Percentiles rank a stretch among this genome's conserved stretches.
phyloP scores from a whole-genome alignment of 768 basidiomycete genomes.

The Ramaria sp. region DNA sequence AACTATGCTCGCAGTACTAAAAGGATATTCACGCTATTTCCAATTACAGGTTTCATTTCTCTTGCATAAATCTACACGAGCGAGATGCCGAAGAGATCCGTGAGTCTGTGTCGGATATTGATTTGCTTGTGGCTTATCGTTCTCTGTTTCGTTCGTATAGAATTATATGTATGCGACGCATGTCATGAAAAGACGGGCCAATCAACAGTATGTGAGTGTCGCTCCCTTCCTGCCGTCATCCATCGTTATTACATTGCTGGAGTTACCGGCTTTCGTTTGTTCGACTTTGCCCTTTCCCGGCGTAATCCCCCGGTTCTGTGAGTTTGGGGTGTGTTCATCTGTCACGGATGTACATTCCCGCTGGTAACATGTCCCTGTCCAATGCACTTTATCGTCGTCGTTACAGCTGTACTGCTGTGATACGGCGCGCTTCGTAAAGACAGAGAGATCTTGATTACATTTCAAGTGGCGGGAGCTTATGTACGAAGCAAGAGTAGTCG shows the following conservation, averaged over 20 bases:
- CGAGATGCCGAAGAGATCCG: conserved; percentile 68
- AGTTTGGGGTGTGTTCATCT: not conserved
- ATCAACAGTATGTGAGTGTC: conserved; percentile 63
- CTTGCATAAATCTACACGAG: conserved; percentile 55
- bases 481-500: not conserved
- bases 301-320: not conserved
- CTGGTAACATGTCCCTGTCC: not conserved
- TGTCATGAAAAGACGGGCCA: conserved; percentile 54
- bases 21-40: not conserved
- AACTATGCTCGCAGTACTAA: not conserved
- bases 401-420: not conserved
- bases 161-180: conserved; percentile 43
- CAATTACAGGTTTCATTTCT: conserved; percentile 67
- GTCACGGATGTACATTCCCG: not conserved
- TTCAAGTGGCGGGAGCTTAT: not conserved
- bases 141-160: conserved; percentile 23
- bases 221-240: not conserved
- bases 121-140: conserved; percentile 13
- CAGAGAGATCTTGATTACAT: not conserved
- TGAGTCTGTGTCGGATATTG: conserved; percentile 30
- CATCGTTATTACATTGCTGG: not conserved
- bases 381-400: conserved; percentile 1
- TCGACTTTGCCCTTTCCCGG: not conserved
- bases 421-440: not conserved
- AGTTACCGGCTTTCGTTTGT: not conserved